Evolutionary conservation across 768 basidiomycete genomes (phyloP).

Genomic region (Rhizopogon vulgaris): DNA sequence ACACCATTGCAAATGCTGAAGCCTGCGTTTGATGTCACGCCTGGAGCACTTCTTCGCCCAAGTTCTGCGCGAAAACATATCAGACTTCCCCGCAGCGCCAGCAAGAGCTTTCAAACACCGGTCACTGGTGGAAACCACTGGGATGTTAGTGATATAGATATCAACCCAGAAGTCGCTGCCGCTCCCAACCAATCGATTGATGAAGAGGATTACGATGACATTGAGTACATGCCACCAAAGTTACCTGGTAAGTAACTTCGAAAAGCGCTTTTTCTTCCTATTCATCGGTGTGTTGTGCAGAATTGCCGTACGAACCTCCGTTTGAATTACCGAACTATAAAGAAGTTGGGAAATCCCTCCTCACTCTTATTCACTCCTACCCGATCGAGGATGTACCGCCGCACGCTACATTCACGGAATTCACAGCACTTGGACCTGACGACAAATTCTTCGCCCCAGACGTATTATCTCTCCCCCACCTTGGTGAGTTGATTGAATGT

Average conservation of each 20-base stretch:
- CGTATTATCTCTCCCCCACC: constrained; percentile 13
- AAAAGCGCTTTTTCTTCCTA: not conserved
- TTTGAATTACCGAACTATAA: constrained; percentile 48
- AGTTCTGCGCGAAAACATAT: constrained; percentile 65
- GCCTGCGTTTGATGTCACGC: constrained; percentile 21
- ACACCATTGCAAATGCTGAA: constrained; percentile 15
- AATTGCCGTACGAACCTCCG: constrained; percentile 36
- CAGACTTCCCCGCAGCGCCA: constrained; percentile 46
- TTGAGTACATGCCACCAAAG: constrained; percentile 52
- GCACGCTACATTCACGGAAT: constrained; percentile 10
- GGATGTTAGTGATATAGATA: constrained; percentile 62
- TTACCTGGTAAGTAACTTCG: constrained; percentile 34
- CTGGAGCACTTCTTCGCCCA: constrained; percentile 39
- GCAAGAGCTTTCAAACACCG: constrained; percentile 60
- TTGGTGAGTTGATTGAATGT: constrained; percentile 14
- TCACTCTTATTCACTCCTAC: constrained; percentile 30
- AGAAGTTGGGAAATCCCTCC: constrained; percentile 31
- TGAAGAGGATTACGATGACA: constrained; percentile 37
- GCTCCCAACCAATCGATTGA: constrained; percentile 17
- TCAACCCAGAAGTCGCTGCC: constrained; percentile 20
- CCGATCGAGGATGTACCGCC: constrained; percentile 27
- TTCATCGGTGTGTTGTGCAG: constrained; percentile 22
- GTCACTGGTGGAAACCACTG: constrained; percentile 60
- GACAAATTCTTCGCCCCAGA: constrained; percentile 14
- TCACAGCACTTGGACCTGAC: constrained; percentile 15